A percentile compares a stretch with the other conserved stretches of the same genome.
Conservation (phyloP, 805 yeast species). For the Barnettozyma californica region DNA sequence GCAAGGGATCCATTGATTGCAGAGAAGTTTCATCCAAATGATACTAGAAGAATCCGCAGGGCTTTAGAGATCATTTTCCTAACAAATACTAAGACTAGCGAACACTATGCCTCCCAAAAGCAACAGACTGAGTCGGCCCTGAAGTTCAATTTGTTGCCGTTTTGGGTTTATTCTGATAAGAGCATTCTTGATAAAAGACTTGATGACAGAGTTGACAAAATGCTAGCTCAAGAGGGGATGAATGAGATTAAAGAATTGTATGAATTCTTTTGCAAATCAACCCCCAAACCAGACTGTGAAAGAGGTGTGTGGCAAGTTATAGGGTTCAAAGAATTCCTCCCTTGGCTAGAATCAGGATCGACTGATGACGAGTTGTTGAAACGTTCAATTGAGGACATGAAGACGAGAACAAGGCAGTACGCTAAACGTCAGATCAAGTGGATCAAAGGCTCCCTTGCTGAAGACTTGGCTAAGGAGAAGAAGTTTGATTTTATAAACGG, state of each 20-base stretch:
- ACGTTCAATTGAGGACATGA: conserved; percentile 69
- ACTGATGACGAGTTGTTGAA: conserved; percentile 25
- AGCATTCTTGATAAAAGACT: conserved; percentile 53
- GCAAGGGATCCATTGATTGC: conserved; percentile 67
- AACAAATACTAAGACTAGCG: conserved; percentile 66
- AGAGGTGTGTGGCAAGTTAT: conserved; percentile 91
- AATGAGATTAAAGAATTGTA: conserved; percentile 64
- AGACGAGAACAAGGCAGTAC: conserved; percentile 75
- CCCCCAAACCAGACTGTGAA: conserved; percentile 45
- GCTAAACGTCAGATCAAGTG: conserved; percentile 88
- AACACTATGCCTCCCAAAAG: conserved; percentile 59
- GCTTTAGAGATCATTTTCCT: conserved; percentile 74
- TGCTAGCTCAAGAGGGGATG: conserved; percentile 68
- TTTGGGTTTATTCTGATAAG: conserved; percentile 78
- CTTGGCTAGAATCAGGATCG: conserved; percentile 44
- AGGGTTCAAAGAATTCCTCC: conserved; percentile 86
- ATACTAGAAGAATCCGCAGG: conserved; percentile 67
- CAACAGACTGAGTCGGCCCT: conserved; percentile 41
- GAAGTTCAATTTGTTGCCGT: conserved; percentile 56
- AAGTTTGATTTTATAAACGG: conserved; percentile 46
- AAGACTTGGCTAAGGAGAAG: conserved; percentile 48
- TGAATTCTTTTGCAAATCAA: conserved; percentile 32
- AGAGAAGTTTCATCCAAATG: conserved; percentile 87
- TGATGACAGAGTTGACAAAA: conserved; percentile 75
- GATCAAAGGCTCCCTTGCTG: conserved; percentile 68